Conservation (phyloP, 129 eudicot species). For the Tagetes patula region DNA sequence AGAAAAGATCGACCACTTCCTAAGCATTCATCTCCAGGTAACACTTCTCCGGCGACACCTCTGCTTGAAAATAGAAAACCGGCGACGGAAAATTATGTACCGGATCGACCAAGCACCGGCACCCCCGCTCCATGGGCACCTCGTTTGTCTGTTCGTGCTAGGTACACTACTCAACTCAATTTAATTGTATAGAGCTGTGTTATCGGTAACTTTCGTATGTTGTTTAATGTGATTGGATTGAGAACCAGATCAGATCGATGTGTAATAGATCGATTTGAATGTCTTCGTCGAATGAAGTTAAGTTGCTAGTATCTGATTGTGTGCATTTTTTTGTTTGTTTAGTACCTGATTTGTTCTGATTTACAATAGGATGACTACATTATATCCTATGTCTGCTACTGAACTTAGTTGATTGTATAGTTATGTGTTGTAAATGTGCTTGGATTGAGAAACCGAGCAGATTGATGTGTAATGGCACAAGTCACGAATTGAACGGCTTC, state of each 20-base stretch:
- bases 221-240: conserved; percentile 10
- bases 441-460: no score
- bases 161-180: conserved; percentile 38
- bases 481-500: no score
- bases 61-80: conserved; percentile 32
- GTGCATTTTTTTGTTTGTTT: conserved; percentile 5
- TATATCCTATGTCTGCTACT: background rate
- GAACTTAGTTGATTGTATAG: no score
- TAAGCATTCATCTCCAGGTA: conserved; percentile 22
- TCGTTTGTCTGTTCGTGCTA: conserved; percentile 82
- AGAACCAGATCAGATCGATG: background rate
- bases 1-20: conserved; percentile 36
- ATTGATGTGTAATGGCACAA: no score
- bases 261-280: conserved; percentile 5
- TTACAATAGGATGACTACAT: background rate
- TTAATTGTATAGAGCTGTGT: conserved; percentile 1
- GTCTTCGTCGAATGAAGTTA: background rate
- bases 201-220: conserved; percentile 3
- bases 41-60: conserved; percentile 52
- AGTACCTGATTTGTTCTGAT: background rate
- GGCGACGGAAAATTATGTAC: conserved; percentile 38
- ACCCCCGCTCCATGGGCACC: conserved; percentile 97
- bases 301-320: conserved; percentile 5
- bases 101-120: conserved; percentile 82
- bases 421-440: no score